A percentile compares a stretch with the other conserved stretches of the same genome.
Evolutionary conservation across 345 rosid species (phyloP).

Genomic region (Combretum micranthum): DNA sequence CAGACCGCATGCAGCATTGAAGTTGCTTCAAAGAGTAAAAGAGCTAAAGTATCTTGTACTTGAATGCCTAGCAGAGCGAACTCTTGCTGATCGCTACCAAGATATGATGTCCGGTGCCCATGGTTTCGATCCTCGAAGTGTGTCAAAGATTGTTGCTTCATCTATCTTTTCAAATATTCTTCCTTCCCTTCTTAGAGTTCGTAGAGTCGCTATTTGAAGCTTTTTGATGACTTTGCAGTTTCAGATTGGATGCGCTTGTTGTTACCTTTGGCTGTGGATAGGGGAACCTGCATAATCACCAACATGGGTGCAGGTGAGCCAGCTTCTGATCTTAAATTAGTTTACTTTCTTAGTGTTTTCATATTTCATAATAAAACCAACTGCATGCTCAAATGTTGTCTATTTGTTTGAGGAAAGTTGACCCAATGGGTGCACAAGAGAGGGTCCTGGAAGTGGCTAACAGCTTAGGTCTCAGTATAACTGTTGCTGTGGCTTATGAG

Average conservation of each 20-base stretch:
- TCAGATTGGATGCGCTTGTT: constrained; percentile 80
- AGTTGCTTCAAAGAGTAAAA: constrained; percentile 63
- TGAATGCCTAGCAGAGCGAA: constrained; percentile 90
- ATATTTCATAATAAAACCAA: not conserved
- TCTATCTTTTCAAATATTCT: not conserved
- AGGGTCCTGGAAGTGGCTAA: constrained; percentile 61
- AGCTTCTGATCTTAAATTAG: not conserved
- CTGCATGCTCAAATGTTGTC: not conserved
- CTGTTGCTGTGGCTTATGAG: constrained; percentile 80
- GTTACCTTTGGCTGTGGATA: constrained; percentile 68
- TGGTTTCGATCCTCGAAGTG: constrained; percentile 77
- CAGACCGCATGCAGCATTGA: constrained; percentile 70
- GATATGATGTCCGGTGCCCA: constrained; percentile 48
- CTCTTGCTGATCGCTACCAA: constrained; percentile 75
- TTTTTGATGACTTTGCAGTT: constrained; percentile 27
- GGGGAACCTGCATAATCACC: constrained; percentile 66
- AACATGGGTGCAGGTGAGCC: constrained; percentile 93
- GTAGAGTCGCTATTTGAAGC: no score
- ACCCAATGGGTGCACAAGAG: constrained; percentile 68
- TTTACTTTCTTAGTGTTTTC: not conserved
- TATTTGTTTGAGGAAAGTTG: constrained; percentile 38
- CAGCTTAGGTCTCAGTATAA: constrained; percentile 46
- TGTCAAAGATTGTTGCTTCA: constrained; percentile 9
- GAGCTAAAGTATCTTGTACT: constrained; percentile 74
- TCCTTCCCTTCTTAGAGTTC: no score